Evolutionary conservation across 108 stramenopile species (phyloP), one percentile per base, ranked within the genome.

Genomic region (Nitzschia sp.): DNA sequence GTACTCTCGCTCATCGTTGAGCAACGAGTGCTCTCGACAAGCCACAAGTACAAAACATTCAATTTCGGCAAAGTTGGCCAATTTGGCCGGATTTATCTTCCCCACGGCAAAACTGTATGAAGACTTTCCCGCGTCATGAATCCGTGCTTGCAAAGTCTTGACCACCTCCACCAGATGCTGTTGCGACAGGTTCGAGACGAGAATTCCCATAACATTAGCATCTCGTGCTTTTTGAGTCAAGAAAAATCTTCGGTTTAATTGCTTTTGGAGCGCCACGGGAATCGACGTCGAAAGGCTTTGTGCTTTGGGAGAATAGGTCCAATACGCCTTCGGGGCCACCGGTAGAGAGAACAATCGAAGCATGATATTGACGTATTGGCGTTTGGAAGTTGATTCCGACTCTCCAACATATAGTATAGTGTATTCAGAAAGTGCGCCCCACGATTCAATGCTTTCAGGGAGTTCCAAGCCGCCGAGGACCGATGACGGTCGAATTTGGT

Each of bases 11-110:
- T 81, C 78, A 45, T 79, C 77, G 66, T 91, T 83, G 38, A 97
- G 79, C 58, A 94, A 81, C 45, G 85, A 81, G 61, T 83, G 87
- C 58, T 96, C 92, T 25, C 87, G 83, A 74, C 96, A 97, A 18
- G 95, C 95, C 3, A 98, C 91, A 49, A 98, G 54, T 27, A 95
- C 95, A 69, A 93, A 98, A 65, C 89, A 90, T 51, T 98, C 97
- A 58, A 97, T 91, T 68, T 97, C 96, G 11, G 93, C 95, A 89
- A 96, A 98, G 72, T 98, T 98, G 32, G 92, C 82, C 24, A 98
- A 69, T 64, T 98, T 98, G 23, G 93, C 92, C 11, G 87, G 86
- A 68, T 96, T 95, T 35, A 97, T 78, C 78, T 95, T 97, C 5
- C 98, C 98, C 13, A 98, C 93, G 25, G 87, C 89, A 76, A 98